Evolutionary conservation across 2,329 filamentous ascomycete species (phyloP).

Genomic region (Exserohilum rostratum): DNA sequence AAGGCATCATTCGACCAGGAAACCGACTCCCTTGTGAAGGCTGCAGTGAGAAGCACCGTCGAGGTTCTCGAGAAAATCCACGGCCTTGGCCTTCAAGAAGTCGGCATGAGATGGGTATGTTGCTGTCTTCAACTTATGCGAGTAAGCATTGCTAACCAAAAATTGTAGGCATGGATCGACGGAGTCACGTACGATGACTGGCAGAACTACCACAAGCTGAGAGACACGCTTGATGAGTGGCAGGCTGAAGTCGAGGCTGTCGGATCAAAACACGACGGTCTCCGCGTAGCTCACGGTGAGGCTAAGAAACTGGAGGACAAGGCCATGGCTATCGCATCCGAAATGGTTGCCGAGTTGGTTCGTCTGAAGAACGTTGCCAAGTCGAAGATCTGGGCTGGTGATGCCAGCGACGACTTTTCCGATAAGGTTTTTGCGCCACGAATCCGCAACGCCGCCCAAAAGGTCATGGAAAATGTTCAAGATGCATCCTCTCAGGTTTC

Average conservation of each 20-base stretch:
- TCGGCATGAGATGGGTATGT: slow-evolving; percentile 78
- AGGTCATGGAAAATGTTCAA: slow-evolving; percentile 49
- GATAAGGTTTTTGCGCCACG: slow-evolving; percentile 67
- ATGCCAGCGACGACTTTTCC: slow-evolving; percentile 79
- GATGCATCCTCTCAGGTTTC: slow-evolving; percentile 46
- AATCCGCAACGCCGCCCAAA: slow-evolving; percentile 54
- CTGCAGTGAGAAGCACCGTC: slow-evolving; percentile 79
- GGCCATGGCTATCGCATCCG: slow-evolving; percentile 79
- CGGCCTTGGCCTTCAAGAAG: slow-evolving; percentile 84
- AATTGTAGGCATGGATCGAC: slow-evolving; percentile 77
- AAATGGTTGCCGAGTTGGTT: slow-evolving; percentile 78
- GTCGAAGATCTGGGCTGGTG: slow-evolving; percentile 80
- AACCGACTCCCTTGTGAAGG: slow-evolving; percentile 70
- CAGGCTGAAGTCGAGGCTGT: slow-evolving; percentile 78
- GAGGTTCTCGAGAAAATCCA: slow-evolving; percentile 82
- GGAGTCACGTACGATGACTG: slow-evolving; percentile 97
- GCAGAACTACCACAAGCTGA: slow-evolving; percentile 90
- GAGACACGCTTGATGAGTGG: slow-evolving; percentile 83
- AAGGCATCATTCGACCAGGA: slow-evolving; percentile 73
- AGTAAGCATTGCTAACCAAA: not conserved
- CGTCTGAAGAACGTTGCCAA: slow-evolving; percentile 81
- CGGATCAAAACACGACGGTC: slow-evolving; percentile 73
- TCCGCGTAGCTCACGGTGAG: slow-evolving; percentile 70
- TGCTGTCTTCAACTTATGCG: no score
- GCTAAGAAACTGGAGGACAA: slow-evolving; percentile 74